Conservation (phyloP, 257 asterid genomes). For the Capsicum pubescens region DNA sequence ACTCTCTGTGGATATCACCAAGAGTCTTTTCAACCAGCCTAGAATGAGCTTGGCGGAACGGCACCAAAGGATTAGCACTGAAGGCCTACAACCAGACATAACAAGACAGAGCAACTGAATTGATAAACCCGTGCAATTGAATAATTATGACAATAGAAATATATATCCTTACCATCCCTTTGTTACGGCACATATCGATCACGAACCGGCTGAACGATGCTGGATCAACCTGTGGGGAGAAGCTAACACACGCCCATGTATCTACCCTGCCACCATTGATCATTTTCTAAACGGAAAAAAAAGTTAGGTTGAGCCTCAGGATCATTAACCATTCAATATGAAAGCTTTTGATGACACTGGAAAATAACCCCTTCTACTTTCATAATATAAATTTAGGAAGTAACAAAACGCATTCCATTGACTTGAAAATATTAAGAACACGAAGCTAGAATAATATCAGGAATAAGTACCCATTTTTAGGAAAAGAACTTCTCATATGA, state of each 20-base stretch:
- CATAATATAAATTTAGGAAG: background rate
- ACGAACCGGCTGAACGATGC: slow-evolving; percentile 46
- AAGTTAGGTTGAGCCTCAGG: background rate
- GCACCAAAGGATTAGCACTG: slow-evolving; percentile 43
- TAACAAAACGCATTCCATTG: background rate
- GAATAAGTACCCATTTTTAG: background rate
- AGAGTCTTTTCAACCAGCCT: slow-evolving; percentile 53
- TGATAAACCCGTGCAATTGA: slow-evolving; percentile 15
- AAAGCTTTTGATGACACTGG: background rate
- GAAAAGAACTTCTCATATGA: background rate
- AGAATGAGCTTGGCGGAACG: slow-evolving; percentile 31
- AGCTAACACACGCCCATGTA: slow-evolving; percentile 68
- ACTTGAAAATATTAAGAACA: background rate
- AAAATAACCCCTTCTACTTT: background rate
- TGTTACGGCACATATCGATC: slow-evolving; percentile 61
- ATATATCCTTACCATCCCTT: slow-evolving; percentile 70
- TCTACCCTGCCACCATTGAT: slow-evolving; percentile 63
- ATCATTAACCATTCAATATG: background rate
- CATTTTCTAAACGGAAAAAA: slow-evolving; percentile 61
- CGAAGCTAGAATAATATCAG: slow-evolving; percentile 2
- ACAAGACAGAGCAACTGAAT: background rate
- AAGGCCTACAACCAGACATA: slow-evolving; percentile 50
- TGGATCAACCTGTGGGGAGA: slow-evolving; percentile 45
- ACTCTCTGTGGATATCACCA: slow-evolving; percentile 38
- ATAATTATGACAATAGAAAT: background rate